phyloP scores from a whole-genome alignment of 371 early-diverging fungal genomes.

The Actinomucor elegans region DNA sequence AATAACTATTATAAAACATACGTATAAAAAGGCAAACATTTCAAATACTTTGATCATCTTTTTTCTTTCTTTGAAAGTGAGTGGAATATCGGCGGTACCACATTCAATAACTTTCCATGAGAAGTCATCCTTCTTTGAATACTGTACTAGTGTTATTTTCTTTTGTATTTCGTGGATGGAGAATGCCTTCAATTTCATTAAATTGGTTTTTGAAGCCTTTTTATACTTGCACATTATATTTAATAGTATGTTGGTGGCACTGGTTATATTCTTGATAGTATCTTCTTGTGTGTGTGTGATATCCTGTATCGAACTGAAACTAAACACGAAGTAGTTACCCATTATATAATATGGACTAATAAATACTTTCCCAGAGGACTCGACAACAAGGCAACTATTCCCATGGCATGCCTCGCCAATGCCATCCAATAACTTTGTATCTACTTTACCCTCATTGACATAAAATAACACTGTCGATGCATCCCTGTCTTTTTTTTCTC shows the following conservation, averaged over 20 bases:
- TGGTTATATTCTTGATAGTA: background rate
- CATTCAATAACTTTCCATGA: constrained; percentile 1
- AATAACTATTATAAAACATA: too few relatives aligned
- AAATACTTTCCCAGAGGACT: constrained; percentile 5
- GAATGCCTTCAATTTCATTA: background rate
- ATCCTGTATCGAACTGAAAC: background rate
- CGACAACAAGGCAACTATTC: background rate
- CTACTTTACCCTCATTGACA: background rate
- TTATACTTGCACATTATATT: background rate
- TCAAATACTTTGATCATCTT: constrained; percentile 1
- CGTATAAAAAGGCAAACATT: background rate
- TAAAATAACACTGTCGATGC: background rate
- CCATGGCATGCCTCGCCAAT: background rate
- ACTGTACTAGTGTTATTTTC: background rate
- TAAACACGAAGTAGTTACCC: background rate
- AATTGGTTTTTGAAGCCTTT: background rate
- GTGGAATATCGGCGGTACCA: constrained; percentile 2
- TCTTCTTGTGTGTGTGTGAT: constrained; percentile 3
- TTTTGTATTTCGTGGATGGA: background rate
- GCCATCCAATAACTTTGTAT: background rate
- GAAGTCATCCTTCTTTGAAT: background rate
- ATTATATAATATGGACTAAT: background rate
- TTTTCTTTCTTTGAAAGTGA: background rate
- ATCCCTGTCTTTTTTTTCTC: background rate
- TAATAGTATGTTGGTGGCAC: background rate